Evolutionary conservation across 1,284 basidiomycete genomes (phyloP).

Genomic region (Tilletiopsis washingtonensis): DNA sequence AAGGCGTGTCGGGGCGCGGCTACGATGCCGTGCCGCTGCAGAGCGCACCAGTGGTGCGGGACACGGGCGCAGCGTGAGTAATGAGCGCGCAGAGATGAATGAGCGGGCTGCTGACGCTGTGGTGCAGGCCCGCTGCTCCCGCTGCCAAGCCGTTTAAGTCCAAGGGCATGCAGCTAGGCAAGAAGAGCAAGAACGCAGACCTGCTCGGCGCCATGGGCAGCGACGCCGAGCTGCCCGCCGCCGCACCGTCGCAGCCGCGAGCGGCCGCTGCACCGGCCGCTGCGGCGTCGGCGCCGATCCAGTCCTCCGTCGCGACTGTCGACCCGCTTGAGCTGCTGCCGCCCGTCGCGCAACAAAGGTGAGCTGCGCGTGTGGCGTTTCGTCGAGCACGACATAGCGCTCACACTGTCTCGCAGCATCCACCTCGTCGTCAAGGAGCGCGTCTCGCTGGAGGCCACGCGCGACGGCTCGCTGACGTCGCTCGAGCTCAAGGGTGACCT

Average conservation of each 20-base stretch:
- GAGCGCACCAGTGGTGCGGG: conserved; percentile 24
- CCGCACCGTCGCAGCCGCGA: conserved; percentile 52
- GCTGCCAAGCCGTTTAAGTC: conserved; percentile 74
- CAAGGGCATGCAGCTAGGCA: conserved; percentile 96
- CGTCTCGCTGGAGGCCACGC: conserved; percentile 68
- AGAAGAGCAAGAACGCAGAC: conserved; percentile 79
- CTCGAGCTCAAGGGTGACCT: conserved; percentile 91
- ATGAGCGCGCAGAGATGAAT: too few species aligned
- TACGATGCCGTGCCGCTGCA: conserved; percentile 15
- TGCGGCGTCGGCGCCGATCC: conserved; percentile 14
- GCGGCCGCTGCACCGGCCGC: conserved; percentile 43
- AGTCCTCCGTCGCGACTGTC: conserved; percentile 50
- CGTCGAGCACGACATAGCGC: too few species aligned
- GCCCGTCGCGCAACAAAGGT: conserved; percentile 71
- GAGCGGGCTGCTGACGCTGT: too few species aligned
- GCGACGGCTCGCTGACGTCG: conserved; percentile 81
- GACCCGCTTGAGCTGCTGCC: conserved; percentile 54
- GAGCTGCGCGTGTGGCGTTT: conserved; percentile 18
- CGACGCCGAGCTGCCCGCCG: conserved; percentile 40
- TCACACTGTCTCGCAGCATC: too few species aligned
- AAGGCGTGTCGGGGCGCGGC: conserved; percentile 5
- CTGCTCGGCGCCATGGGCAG: conserved; percentile 74
- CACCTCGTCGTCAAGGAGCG: conserved; percentile 79
- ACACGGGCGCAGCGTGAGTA: conserved; percentile 6
- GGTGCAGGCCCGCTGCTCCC: conserved; percentile 10